phyloP scores from a whole-genome alignment of 768 basidiomycete genomes.

The Strobilomyces echinocephalus region DNA sequence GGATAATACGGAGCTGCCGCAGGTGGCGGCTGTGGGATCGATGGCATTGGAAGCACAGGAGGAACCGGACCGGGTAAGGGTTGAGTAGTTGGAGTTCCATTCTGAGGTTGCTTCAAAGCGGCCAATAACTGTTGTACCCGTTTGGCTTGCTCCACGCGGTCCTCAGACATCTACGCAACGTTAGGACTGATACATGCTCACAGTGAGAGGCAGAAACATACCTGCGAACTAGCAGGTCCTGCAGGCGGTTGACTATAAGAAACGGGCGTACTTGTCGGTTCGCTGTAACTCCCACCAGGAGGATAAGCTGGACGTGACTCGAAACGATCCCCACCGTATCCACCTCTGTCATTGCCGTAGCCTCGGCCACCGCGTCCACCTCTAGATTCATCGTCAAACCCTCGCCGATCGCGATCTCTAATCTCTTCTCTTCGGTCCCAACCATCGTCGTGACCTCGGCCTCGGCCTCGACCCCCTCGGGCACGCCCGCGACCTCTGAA shows the following conservation, averaged over 20 bases:
- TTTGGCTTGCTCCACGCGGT: conserved; percentile 82
- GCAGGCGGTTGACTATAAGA: conserved; percentile 27
- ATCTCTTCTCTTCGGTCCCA: conserved; percentile 44
- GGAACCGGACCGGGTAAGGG: conserved; percentile 35
- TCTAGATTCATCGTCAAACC: conserved; percentile 35
- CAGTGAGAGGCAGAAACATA: conserved; percentile 18
- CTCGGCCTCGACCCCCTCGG: conserved; percentile 38
- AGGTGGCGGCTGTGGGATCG: conserved; percentile 26
- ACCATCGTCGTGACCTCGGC: conserved; percentile 35
- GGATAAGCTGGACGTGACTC: conserved; percentile 37
- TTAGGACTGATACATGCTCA: not conserved
- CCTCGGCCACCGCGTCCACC: conserved; percentile 36
- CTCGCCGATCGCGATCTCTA: conserved; percentile 34
- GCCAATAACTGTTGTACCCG: conserved; percentile 82
- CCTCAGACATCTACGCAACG: conserved; percentile 40
- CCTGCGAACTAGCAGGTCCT: conserved; percentile 21
- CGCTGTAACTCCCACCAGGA: conserved; percentile 18
- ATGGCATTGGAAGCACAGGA: conserved; percentile 34
- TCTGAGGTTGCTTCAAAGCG: conserved; percentile 69
- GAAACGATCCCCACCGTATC: conserved; percentile 43
- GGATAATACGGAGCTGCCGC: conserved; percentile 41
- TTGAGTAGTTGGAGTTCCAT: conserved; percentile 25
- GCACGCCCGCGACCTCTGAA: conserved; percentile 36
- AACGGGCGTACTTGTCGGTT: conserved; percentile 20
- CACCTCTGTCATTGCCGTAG: conserved; percentile 36